Percentiles rank a stretch among this genome's conserved stretches.
phyloP scores from a whole-genome alignment of 1,284 basidiomycete genomes.

The Tylopilus orsonianus region DNA sequence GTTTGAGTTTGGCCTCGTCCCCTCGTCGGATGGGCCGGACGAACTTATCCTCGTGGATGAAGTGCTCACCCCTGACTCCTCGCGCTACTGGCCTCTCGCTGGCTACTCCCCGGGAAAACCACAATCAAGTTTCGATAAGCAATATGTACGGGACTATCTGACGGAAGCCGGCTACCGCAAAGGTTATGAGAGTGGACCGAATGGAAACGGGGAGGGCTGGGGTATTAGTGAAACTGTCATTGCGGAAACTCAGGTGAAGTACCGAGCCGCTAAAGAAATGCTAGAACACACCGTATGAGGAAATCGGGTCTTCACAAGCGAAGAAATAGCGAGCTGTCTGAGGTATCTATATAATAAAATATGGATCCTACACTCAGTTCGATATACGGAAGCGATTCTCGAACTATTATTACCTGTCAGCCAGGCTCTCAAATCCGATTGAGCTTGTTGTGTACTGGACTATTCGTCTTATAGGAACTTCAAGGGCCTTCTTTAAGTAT shows the following conservation, averaged over 20 bases:
- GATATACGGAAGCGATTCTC: no score
- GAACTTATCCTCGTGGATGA: slow-evolving; percentile 93
- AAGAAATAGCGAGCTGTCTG: not conserved
- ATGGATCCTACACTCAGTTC: not conserved
- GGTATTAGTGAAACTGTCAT: slow-evolving; percentile 76
- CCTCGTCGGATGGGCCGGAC: slow-evolving; percentile 33
- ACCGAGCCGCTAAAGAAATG: slow-evolving; percentile 74
- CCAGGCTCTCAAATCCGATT: slow-evolving; percentile 47
- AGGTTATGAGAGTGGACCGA: slow-evolving; percentile 73
- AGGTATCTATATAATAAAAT: slow-evolving; percentile 8
- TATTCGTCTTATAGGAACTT: slow-evolving; percentile 58
- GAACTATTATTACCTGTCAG: slow-evolving; percentile 9
- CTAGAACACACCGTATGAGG: slow-evolving; percentile 40
- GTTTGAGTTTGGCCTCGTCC: slow-evolving; percentile 82
- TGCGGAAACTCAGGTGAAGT: slow-evolving; percentile 72
- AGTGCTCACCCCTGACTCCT: slow-evolving; percentile 95
- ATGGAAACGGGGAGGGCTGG: slow-evolving; percentile 72
- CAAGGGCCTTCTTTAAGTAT: no score
- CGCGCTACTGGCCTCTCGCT: slow-evolving; percentile 89
- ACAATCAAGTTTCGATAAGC: slow-evolving; percentile 96
- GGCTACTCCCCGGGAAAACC: slow-evolving; percentile 74
- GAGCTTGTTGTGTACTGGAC: slow-evolving; percentile 68
- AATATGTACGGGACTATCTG: slow-evolving; percentile 93
- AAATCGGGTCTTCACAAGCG: not conserved
- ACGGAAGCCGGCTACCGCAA: slow-evolving; percentile 71